phyloP scores from a whole-genome alignment of 1,284 basidiomycete genomes.

The Inonotus obliquus region DNA sequence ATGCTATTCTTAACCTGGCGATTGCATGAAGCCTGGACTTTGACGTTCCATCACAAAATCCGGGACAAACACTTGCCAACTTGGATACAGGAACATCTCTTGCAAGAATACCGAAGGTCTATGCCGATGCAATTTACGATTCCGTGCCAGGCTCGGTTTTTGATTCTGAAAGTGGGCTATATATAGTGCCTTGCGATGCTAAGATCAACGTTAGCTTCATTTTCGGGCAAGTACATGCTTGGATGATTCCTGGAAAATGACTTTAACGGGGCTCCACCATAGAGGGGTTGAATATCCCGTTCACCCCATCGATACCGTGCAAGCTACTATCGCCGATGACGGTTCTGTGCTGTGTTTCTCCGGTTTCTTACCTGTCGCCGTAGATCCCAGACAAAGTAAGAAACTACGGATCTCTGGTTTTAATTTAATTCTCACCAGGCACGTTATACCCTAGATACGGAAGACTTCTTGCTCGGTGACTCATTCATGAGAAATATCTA shows the following conservation, averaged over 20 bases:
- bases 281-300: constrained; percentile 11
- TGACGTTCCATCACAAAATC: not conserved
- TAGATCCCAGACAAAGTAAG: not conserved
- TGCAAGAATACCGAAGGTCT: not conserved
- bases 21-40: not conserved
- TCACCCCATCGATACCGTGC: constrained; percentile 9
- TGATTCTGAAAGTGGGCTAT: not conserved
- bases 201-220: constrained; percentile 12
- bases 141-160: not conserved
- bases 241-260: not conserved
- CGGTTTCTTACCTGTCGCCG: not conserved
- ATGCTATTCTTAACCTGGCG: not conserved
- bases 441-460: not conserved
- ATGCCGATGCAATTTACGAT: constrained; percentile 11
- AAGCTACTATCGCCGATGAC: not conserved
- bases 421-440: not conserved
- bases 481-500: constrained; percentile 4
- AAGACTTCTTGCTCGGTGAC: constrained; percentile 9
- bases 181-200: constrained; percentile 9
- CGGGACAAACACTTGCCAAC: not conserved
- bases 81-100: constrained; percentile 5
- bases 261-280: not conserved
- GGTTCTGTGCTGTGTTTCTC: constrained; percentile 4
- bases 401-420: not conserved
- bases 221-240: constrained; percentile 1